Base-by-base conservation (phyloP, 1,139 yeast species). In the Sugiyamaella paludigena region DNA sequence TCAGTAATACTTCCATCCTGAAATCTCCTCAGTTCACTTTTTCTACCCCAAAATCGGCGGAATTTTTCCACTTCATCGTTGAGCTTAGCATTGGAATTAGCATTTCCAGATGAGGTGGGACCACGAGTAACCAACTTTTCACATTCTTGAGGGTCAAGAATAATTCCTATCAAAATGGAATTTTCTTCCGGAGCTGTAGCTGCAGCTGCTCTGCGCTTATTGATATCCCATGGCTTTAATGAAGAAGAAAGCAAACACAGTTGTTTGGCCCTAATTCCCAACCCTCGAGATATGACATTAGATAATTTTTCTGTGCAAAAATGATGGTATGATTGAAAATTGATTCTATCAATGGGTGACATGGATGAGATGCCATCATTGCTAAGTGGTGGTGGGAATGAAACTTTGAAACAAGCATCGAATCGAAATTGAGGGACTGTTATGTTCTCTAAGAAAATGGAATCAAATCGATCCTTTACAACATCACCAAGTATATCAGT, bases 61-160 rank as follows among this genome's bases (percentile, higher is more conserved):
- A 94, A 92, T 48, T 77, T 75, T 30, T 77, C 82, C 38, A 77
- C 80, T 43, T 79, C 80, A 44, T 80, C 24, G 3, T 19, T 19
- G 24, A 5, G 5, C 48, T 78, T 78, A 4, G 73, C 68, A n/a
- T 68, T 60, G 4, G 98, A 97, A 1, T 98, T 98, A 60, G 3
- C 24, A 80, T 85, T 0, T 95, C 87, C 29, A 49, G 78, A 79
- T 4, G 73, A 68, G n/a, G 69, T 60, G 2, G 98, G 97, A 1
- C 98, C 98, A 60, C 81, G 86, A 1, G 95, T 87, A 2, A 92
- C 87, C 40, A 87, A 68, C 64, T 83, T 85, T 59, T 88, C 96
- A 52, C 84, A 76, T 61, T 84, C 91, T 4, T 77, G 79, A 7
- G 94, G 75, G 60, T 89, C 81, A n/a, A 88, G 73, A 43, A 79